Evolutionary conservation across 176 grass and related monocot genomes (phyloP).

Genomic region (Secale cereale): DNA sequence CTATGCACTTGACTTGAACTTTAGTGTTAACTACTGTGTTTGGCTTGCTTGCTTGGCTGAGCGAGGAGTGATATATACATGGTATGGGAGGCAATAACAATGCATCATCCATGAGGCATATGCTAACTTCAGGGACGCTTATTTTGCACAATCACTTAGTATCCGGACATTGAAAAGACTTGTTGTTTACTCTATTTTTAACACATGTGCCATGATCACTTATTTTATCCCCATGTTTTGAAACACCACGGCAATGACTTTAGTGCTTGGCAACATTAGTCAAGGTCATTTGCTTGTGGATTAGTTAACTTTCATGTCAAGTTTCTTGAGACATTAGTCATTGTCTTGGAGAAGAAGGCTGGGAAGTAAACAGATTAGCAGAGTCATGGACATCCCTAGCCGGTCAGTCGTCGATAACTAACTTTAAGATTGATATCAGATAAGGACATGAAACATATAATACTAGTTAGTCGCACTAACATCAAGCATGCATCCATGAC

Average conservation of each 20-base stretch:
- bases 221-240: too few species aligned
- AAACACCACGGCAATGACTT: too few species aligned
- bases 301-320: background rate
- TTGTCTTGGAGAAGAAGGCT: background rate
- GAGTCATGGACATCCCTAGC: too few species aligned
- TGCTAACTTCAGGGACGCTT: background rate
- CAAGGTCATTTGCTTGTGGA: too few species aligned
- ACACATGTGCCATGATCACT: too few species aligned
- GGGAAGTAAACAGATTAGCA: background rate
- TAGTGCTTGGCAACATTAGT: too few species aligned
- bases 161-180: background rate
- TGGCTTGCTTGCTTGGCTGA: background rate
- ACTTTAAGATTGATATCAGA: too few species aligned
- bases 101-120: background rate
- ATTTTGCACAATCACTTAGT: background rate
- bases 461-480: too few species aligned
- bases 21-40: background rate
- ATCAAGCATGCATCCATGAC: too few species aligned
- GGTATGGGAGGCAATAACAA: background rate
- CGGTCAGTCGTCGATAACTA: too few species aligned
- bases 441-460: too few species aligned
- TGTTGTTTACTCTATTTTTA: background rate
- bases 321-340: background rate
- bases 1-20: background rate
- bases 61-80: background rate